These are phyloP conservation scores for Pseudoneurospora amorphoporcata DNA, from an alignment of 495 filamentous ascomycete genomes.

Conservation along the genomic window DNA sequence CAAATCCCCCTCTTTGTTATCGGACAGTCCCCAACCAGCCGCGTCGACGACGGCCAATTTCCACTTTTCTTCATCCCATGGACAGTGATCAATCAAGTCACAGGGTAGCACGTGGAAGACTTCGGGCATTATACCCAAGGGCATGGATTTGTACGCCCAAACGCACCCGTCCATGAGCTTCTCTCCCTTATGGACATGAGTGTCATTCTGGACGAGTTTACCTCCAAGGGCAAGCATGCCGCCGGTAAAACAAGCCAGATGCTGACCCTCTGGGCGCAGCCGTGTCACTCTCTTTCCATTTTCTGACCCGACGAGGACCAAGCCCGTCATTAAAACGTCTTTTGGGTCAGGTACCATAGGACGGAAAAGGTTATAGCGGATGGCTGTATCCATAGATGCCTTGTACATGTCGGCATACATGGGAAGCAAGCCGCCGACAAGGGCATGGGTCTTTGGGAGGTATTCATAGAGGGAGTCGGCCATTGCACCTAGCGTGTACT, in stretches of 20 bases:
- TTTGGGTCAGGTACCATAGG: conserved; percentile 40
- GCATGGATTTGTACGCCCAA: conserved; percentile 67
- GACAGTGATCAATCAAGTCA: conserved; percentile 44
- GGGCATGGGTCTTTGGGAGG: conserved; percentile 56
- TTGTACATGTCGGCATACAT: conserved; percentile 72
- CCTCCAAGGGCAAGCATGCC: conserved; percentile 78
- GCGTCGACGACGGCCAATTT: conserved; percentile 15
- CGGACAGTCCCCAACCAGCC: neutral
- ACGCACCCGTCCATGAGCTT: conserved; percentile 76
- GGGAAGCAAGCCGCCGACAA: conserved; percentile 63
- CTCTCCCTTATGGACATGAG: conserved; percentile 58
- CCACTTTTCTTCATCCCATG: conserved; percentile 59
- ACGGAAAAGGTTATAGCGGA: conserved; percentile 59
- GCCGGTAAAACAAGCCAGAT: conserved; percentile 60
- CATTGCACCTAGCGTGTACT: conserved; percentile 62
- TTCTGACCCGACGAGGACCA: conserved; percentile 51
- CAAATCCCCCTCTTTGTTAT: conserved; percentile 4
- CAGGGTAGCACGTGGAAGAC: conserved; percentile 52
- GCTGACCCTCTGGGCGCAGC: conserved; percentile 32
- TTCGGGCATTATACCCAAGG: conserved; percentile 79
- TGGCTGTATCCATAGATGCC: conserved; percentile 51
- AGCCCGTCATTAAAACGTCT: conserved; percentile 40
- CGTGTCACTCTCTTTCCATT: conserved; percentile 50
- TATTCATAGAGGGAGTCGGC: conserved; percentile 82
- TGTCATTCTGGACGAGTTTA: conserved; percentile 52